These are phyloP conservation scores for Teunomyces kruisii DNA, from an alignment of 805 yeast genomes.

Conservation along the genomic window DNA sequence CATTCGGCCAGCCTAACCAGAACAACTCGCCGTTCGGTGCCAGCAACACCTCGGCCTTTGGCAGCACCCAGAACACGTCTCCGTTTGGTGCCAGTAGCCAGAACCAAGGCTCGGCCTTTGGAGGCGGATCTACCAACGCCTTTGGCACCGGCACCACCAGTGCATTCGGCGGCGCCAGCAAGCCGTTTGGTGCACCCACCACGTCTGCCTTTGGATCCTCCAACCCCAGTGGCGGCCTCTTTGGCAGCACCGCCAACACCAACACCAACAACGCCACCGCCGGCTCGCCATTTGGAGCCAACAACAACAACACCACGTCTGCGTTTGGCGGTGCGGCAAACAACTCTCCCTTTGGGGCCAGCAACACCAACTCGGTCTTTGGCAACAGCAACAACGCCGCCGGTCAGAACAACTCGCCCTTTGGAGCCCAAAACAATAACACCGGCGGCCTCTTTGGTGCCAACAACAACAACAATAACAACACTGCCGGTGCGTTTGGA, in stretches of 20 bases:
- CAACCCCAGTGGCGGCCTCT: conserved; percentile 28
- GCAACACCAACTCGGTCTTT: conserved; percentile 19
- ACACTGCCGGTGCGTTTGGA: conserved; percentile 11
- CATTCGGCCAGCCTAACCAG: conserved; percentile 26
- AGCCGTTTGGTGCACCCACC: conserved; percentile 22
- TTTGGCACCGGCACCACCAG: conserved; percentile 14
- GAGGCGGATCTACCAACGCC: conserved; percentile 27
- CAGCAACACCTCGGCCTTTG: conserved; percentile 24
- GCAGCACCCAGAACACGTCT: conserved; percentile 26
- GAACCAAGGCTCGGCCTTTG: conserved; percentile 39
- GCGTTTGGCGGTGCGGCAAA: conserved; percentile 22
- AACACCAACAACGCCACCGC: conserved; percentile 13
- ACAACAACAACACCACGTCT: conserved; percentile 11
- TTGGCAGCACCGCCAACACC: conserved; percentile 39
- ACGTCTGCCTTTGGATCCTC: conserved; percentile 13
- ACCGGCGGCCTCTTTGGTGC: conserved; percentile 23
- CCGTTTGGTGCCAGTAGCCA: conserved; percentile 25
- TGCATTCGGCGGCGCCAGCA: conserved; percentile 2
- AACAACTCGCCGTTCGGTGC: conserved; percentile 20
- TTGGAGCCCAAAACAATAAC: conserved; percentile 5
- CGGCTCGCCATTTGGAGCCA: conserved; percentile 24
- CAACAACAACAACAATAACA: conserved; percentile 1
- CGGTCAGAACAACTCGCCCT: conserved; percentile 3
- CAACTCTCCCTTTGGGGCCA: conserved; percentile 16
- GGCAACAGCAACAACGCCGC: conserved; percentile 24